Evolutionary conservation across 1,139 yeast species (phyloP).

Genomic region (Kodamaea ohmeri): DNA sequence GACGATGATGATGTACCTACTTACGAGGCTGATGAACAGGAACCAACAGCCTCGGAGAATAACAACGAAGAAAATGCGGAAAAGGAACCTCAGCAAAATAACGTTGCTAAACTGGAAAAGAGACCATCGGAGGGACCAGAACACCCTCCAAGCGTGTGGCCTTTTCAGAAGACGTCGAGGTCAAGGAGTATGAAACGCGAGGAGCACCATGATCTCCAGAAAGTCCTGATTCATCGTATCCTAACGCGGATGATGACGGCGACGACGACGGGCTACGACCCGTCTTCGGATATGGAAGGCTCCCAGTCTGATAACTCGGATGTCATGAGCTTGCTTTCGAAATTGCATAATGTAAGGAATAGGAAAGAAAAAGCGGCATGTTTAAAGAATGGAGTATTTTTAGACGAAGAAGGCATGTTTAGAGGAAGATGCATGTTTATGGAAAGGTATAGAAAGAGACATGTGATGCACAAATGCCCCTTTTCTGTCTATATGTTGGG

Average conservation of each 20-base stretch:
- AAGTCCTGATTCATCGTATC: neutral
- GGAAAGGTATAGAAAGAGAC: no score
- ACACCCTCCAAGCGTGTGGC: constrained; percentile 39
- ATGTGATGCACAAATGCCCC: no score
- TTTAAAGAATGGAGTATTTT: neutral
- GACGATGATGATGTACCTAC: constrained; percentile 19
- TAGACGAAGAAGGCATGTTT: neutral
- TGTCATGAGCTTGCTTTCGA: constrained; percentile 36
- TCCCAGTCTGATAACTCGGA: constrained; percentile 18
- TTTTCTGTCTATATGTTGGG: no score
- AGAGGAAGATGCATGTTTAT: no score
- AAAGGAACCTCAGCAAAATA: constrained; percentile 1
- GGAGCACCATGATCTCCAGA: constrained; percentile 18
- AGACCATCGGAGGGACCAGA: constrained; percentile 23
- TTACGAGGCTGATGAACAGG: constrained; percentile 1
- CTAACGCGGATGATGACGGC: constrained; percentile 15
- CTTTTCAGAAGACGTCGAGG: constrained; percentile 45
- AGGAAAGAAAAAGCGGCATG: no score
- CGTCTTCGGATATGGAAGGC: constrained; percentile 14
- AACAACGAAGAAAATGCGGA: constrained; percentile 3
- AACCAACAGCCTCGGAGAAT: neutral
- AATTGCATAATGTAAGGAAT: no score
- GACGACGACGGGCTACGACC: constrained; percentile 26
- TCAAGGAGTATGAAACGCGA: constrained; percentile 43
- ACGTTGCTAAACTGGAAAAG: constrained; percentile 11